A percentile compares a stretch with the other conserved stretches of the same genome.
Conservation (phyloP, 805 yeast genomes). For the Lipomyces starkeyi region DNA sequence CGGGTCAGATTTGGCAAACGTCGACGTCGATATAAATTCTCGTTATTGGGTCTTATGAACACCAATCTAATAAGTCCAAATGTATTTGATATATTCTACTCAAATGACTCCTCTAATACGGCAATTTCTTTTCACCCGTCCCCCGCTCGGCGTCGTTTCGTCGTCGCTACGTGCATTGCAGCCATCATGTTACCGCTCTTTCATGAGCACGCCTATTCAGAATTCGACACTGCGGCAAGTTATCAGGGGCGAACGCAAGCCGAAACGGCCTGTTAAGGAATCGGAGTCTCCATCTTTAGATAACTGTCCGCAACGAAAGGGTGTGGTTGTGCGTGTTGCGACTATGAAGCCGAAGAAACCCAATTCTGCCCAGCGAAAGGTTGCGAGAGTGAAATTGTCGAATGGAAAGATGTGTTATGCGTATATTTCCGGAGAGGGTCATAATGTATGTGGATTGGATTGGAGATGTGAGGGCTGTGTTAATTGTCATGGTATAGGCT, state of each 20-base stretch:
- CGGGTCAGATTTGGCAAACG: too few species aligned
- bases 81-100: too few species aligned
- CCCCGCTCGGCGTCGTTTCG: neutral
- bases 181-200: conserved; percentile 9
- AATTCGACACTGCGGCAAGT: conserved; percentile 78
- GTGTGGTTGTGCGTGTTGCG: conserved; percentile 93
- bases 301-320: conserved; percentile 84
- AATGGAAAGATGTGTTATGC: conserved; percentile 90
- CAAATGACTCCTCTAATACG: neutral
- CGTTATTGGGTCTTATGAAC: too few species aligned
- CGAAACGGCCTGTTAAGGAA: conserved; percentile 52
- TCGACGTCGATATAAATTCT: too few species aligned
- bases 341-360: conserved; percentile 97
- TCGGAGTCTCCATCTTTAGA: conserved; percentile 82
- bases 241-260: conserved; percentile 67
- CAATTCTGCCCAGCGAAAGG: conserved; percentile 96
- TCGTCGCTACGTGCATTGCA: neutral
- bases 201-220: conserved; percentile 16
- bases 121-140: neutral
- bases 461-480: neutral
- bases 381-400: conserved; percentile 89
- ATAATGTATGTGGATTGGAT: conserved; percentile 57
- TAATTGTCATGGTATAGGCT: conserved; percentile 45
- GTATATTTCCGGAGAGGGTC: conserved; percentile 98
- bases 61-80: too few species aligned